Evolutionary conservation across 306 rosid species (phyloP).

Genomic region (Mimosa bimucronata): DNA sequence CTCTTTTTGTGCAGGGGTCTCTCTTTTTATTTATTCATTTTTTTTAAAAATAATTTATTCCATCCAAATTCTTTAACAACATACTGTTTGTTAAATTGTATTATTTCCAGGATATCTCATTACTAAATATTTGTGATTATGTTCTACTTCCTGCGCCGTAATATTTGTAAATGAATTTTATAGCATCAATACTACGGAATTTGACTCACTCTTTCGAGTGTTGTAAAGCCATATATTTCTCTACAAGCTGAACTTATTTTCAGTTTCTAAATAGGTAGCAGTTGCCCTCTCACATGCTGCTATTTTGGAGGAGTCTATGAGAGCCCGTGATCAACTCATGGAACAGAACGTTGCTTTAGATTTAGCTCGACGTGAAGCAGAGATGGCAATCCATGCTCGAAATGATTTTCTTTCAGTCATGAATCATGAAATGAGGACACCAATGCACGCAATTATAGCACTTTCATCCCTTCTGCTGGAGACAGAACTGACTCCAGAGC

Average conservation of each 20-base stretch:
- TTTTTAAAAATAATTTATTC: not conserved
- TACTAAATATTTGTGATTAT: conserved; percentile 15
- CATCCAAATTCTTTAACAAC: not conserved
- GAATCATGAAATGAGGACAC: conserved; percentile 98
- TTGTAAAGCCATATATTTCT: conserved; percentile 30
- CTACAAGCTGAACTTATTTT: conserved; percentile 31
- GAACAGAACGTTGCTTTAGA: conserved; percentile 86
- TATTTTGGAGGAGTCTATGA: conserved; percentile 93
- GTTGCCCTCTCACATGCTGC: conserved; percentile 99
- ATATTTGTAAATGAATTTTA: conserved; percentile 13
- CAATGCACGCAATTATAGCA: conserved; percentile 88
- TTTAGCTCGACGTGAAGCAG: conserved; percentile 88
- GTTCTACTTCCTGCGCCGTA: not conserved
- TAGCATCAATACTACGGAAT: conserved; percentile 15
- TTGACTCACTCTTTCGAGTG: not conserved
- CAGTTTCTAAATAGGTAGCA: conserved; percentile 70
- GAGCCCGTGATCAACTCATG: conserved; percentile 84
- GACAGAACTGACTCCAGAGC: conserved; percentile 81
- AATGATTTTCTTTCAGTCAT: conserved; percentile 90
- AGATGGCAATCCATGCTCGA: conserved; percentile 87
- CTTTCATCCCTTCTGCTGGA: conserved; percentile 65
- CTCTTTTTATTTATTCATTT: not conserved
- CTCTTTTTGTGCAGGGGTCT: not conserved
- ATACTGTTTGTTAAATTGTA: conserved; percentile 20
- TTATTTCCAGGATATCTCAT: conserved; percentile 20